These are phyloP conservation scores for Ophiostoma perfectum DNA, from an alignment of 2,329 filamentous ascomycete genomes.

Conservation along the genomic window DNA sequence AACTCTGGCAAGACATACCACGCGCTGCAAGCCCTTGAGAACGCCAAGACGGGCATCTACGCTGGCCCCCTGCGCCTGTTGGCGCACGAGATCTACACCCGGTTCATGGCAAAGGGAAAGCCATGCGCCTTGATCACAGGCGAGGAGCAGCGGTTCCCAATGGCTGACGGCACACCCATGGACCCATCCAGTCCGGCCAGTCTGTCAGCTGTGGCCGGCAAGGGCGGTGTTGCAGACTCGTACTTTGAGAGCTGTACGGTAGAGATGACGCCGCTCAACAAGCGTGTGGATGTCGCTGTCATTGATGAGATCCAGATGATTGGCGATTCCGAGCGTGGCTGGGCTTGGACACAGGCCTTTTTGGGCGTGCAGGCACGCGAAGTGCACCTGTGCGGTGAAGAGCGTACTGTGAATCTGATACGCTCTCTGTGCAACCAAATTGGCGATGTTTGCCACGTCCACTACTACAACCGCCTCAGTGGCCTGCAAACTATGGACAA, in stretches of 20 bases:
- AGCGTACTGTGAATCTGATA: slow-evolving; percentile 73
- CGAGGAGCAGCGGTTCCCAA: slow-evolving; percentile 74
- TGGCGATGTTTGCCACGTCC: slow-evolving; percentile 77
- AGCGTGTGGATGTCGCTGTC: slow-evolving; percentile 75
- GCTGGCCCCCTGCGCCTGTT: slow-evolving; percentile 83
- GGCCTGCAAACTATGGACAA: slow-evolving; percentile 61
- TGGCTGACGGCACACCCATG: slow-evolving; percentile 29
- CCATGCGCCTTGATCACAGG: slow-evolving; percentile 80
- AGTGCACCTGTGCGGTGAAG: slow-evolving; percentile 88
- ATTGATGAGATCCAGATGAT: slow-evolving; percentile 99
- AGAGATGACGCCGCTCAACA: slow-evolving; percentile 66
- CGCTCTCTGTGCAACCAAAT: slow-evolving; percentile 68
- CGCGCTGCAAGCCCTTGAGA: slow-evolving; percentile 77
- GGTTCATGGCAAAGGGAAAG: slow-evolving; percentile 72
- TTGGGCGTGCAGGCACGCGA: slow-evolving; percentile 83
- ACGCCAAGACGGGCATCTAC: slow-evolving; percentile 72
- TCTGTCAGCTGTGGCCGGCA: slow-evolving; percentile 3
- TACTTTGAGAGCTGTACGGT: slow-evolving; percentile 83
- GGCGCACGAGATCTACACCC: slow-evolving; percentile 90
- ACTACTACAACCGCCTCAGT: slow-evolving; percentile 78
- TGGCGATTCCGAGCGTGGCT: slow-evolving; percentile 69
- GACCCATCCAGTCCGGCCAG: slow-evolving; percentile 7
- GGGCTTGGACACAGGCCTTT: slow-evolving; percentile 90
- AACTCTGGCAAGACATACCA: slow-evolving; percentile 98
- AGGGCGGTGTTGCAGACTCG: slow-evolving; percentile 36